A percentile compares a stretch with the other conserved stretches of the same genome.
These are phyloP conservation scores for Kickxella alabastrina DNA, from an alignment of 192 early-diverging fungal species.

Conservation along the genomic window DNA sequence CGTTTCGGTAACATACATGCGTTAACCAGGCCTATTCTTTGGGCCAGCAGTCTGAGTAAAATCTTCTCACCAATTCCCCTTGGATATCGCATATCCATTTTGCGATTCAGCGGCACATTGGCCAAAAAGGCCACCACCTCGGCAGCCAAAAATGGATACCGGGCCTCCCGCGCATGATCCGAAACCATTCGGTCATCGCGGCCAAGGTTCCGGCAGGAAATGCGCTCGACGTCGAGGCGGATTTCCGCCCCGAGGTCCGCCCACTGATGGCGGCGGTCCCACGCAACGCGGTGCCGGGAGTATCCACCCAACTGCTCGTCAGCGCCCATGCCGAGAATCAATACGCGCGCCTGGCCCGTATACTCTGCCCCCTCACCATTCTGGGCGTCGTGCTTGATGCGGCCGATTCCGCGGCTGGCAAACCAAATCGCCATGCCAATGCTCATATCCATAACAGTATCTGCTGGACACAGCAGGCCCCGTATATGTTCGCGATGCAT, in stretches of 20 bases:
- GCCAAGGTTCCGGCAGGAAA: conserved; percentile 84
- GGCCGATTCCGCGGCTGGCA: conserved; percentile 76
- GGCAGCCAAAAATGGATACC: conserved; percentile 83
- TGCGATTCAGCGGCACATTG: conserved; percentile 67
- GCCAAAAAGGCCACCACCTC: conserved; percentile 65
- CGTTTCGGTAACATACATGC: conserved; percentile 71
- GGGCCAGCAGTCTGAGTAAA: conserved; percentile 71
- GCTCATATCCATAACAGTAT: conserved; percentile 95
- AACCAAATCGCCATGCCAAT: conserved; percentile 98
- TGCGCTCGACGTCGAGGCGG: conserved; percentile 79
- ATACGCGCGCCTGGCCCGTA: conserved; percentile 65
- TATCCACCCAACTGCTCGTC: conserved; percentile 96
- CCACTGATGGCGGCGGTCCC: conserved; percentile 58
- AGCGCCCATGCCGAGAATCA: conserved; percentile 86
- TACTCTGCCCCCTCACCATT: conserved; percentile 33
- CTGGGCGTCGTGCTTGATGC: neutral
- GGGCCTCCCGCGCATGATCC: conserved; percentile 77
- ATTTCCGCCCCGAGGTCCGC: conserved; percentile 71
- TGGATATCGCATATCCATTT: conserved; percentile 75
- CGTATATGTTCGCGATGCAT: conserved; percentile 57
- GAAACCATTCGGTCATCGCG: conserved; percentile 92
- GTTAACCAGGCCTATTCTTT: conserved; percentile 58
- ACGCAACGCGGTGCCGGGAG: conserved; percentile 77
- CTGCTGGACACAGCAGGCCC: conserved; percentile 70
- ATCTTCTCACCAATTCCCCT: conserved; percentile 89